phyloP scores from a whole-genome alignment of 768 basidiomycete genomes.

The Lentinula detonsa region DNA sequence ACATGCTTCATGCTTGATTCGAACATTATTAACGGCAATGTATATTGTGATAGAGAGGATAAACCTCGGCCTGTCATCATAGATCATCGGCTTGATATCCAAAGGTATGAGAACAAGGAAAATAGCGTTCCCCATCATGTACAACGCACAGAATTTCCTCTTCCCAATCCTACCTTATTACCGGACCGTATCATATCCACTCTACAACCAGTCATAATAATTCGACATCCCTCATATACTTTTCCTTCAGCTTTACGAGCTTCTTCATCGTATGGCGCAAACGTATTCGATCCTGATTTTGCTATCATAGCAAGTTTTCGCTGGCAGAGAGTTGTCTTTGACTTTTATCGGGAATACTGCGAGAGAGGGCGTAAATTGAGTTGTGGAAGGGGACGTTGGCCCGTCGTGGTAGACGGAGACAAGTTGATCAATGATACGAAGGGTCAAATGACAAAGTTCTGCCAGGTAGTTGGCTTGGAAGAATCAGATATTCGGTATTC shows the following conservation, averaged over 20 bases:
- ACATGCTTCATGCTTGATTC: not conserved
- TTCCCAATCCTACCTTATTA: conserved; percentile 2
- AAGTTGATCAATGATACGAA: not conserved
- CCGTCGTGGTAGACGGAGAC: conserved; percentile 6
- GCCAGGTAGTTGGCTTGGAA: not conserved
- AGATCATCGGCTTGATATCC: not conserved
- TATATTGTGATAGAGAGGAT: not conserved
- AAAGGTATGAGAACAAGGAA: not conserved
- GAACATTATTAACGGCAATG: not conserved
- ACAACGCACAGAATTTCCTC: not conserved
- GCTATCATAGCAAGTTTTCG: not conserved
- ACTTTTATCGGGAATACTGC: not conserved
- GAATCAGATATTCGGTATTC: not conserved
- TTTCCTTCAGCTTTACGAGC: not conserved
- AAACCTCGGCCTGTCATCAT: not conserved
- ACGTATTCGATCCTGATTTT: conserved; percentile 1
- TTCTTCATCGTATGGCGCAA: not conserved
- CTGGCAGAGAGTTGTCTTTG: not conserved
- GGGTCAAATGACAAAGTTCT: conserved; percentile 1
- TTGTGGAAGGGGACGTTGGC: not conserved
- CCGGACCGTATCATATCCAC: not conserved
- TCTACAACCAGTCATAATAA: not conserved
- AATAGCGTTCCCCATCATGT: not conserved
- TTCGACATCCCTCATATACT: conserved; percentile 1
- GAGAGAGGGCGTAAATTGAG: not conserved